Conservation (phyloP, 805 yeast species). For the Candida vaughaniae region DNA sequence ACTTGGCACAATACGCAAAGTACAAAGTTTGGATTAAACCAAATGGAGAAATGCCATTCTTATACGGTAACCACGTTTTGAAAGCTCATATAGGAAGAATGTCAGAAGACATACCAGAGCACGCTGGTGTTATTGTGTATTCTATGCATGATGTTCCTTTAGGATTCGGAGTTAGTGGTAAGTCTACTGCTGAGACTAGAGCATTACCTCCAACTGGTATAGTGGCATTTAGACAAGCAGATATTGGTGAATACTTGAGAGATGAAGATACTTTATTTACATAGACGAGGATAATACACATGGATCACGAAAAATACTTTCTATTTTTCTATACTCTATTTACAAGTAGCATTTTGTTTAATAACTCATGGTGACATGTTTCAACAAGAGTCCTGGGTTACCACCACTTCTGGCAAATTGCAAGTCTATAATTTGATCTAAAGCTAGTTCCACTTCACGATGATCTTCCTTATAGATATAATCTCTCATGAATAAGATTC, state of each 20-base stretch:
- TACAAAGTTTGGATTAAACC: slow-evolving; percentile 95
- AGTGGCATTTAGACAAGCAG: slow-evolving; percentile 95
- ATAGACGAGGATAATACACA: too few species aligned
- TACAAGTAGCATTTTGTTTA: slow-evolving; percentile 9
- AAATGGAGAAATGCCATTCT: slow-evolving; percentile 97
- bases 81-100: slow-evolving; percentile 96
- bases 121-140: slow-evolving; percentile 89
- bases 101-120: slow-evolving; percentile 98
- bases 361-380: slow-evolving; percentile 27
- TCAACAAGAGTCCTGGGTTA: slow-evolving; percentile 37
- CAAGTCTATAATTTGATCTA: slow-evolving; percentile 26
- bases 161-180: slow-evolving; percentile 95
- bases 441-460: slow-evolving; percentile 15
- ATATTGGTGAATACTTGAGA: slow-evolving; percentile 95
- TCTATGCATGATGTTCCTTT: slow-evolving; percentile 91
- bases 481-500: slow-evolving; percentile 33
- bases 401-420: slow-evolving; percentile 37
- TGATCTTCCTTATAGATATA: slow-evolving; percentile 26
- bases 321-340: slow-evolving; percentile 1
- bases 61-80: slow-evolving; percentile 93
- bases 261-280: slow-evolving; percentile 96
- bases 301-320: too few species aligned
- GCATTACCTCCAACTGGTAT: slow-evolving; percentile 90
- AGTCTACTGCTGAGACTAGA: slow-evolving; percentile 85
- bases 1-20: slow-evolving; percentile 83